These are phyloP conservation scores for Xylaria sp. DNA, from an alignment of 2,329 filamentous ascomycete species.

Conservation along the genomic window DNA sequence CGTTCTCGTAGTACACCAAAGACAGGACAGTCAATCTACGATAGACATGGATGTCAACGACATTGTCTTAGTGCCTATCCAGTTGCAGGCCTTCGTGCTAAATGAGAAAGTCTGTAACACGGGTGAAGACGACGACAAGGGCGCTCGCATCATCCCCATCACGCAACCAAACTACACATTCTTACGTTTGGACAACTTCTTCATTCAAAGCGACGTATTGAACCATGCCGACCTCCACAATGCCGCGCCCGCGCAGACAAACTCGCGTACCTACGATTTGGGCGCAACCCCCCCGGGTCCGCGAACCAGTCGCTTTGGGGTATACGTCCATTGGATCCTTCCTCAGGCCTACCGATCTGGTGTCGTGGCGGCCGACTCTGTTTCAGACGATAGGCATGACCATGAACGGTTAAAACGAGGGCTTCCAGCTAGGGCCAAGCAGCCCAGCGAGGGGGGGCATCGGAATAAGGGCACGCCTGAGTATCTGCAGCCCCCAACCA, in stretches of 20 bases:
- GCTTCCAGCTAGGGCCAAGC: no score
- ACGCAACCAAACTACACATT: constrained; percentile 55
- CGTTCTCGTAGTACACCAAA: no score
- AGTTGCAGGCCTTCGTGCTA: constrained; percentile 42
- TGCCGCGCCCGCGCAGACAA: constrained; percentile 38
- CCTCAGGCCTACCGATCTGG: constrained; percentile 46
- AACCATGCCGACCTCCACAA: constrained; percentile 42
- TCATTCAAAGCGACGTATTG: constrained; percentile 47
- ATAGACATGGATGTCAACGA: no score
- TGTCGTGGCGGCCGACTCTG: not conserved
- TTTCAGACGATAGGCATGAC: not conserved
- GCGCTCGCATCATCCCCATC: constrained; percentile 46
- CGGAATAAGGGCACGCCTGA: constrained; percentile 7
- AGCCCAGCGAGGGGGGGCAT: no score
- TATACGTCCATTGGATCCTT: constrained; percentile 51
- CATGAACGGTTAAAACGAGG: not conserved
- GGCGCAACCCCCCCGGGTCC: constrained; percentile 40
- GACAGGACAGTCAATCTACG: no score
- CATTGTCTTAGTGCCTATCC: constrained; percentile 41
- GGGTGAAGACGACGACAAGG: constrained; percentile 28
- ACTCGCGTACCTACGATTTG: constrained; percentile 46
- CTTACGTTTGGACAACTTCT: constrained; percentile 45
- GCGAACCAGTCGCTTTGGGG: constrained; percentile 48
- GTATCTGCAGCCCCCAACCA: not conserved
- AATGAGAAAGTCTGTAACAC: constrained; percentile 38